phyloP scores from a whole-genome alignment of 2,329 filamentous ascomycete species.

The Shiraia bambusicola region DNA sequence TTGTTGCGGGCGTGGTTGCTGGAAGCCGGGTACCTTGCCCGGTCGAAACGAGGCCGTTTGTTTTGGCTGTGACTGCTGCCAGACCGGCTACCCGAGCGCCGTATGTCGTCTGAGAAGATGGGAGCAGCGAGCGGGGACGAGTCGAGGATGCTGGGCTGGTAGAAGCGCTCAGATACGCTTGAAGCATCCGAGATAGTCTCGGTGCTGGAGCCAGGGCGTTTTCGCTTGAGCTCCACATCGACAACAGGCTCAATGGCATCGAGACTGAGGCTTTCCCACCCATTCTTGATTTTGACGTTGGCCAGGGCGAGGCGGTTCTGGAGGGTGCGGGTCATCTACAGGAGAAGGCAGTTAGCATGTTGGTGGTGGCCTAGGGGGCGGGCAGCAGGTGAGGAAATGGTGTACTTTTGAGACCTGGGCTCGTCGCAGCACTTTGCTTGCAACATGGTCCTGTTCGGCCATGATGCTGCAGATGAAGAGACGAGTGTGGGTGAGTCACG shows the following conservation, averaged over 20 bases:
- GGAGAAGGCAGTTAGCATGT: constrained; percentile 20
- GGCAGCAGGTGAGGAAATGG: constrained; percentile 7
- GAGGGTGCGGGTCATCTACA: constrained; percentile 85
- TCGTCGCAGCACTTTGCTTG: constrained; percentile 46
- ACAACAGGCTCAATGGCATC: constrained; percentile 83
- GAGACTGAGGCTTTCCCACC: constrained; percentile 87
- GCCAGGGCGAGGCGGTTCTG: constrained; percentile 93
- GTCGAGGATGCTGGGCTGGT: constrained; percentile 68
- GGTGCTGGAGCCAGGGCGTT: constrained; percentile 64
- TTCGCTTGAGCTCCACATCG: constrained; percentile 75
- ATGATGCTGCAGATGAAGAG: constrained; percentile 27
- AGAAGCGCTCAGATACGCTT: constrained; percentile 74
- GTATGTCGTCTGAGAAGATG: constrained; percentile 80
- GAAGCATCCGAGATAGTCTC: constrained; percentile 86
- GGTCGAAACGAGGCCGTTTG: constrained; percentile 41
- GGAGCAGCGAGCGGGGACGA: constrained; percentile 83
- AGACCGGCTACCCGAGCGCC: constrained; percentile 54
- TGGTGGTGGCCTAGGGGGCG: constrained; percentile 19
- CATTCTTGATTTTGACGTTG: constrained; percentile 95
- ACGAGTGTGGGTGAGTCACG: constrained; percentile 7
- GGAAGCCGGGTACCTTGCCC: constrained; percentile 42
- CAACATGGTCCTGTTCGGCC: constrained; percentile 44
- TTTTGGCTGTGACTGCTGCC: constrained; percentile 56
- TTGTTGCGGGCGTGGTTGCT: constrained; percentile 70
- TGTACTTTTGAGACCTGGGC: constrained; percentile 48